A percentile compares a stretch with the other conserved stretches of the same genome.
phyloP scores from a whole-genome alignment of 345 rosid species.

The Eucalyptus erythrocorys region DNA sequence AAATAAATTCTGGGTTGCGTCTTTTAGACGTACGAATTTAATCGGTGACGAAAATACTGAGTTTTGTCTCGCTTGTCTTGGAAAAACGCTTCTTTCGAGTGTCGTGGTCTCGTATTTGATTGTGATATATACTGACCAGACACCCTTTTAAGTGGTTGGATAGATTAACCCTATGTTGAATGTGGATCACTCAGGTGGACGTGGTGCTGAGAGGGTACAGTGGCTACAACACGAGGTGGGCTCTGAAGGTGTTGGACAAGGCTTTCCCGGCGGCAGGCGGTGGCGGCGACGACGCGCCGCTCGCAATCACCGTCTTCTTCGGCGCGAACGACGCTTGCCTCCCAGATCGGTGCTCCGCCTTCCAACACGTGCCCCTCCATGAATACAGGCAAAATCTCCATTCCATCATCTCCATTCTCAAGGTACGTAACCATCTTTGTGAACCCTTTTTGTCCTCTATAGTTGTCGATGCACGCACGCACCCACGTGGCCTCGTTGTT shows the following conservation, averaged over 20 bases:
- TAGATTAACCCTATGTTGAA: not conserved
- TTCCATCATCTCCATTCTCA: constrained; percentile 47
- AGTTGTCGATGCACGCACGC: not conserved
- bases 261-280: constrained; percentile 33
- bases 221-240: constrained; percentile 90
- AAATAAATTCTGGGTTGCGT: not conserved
- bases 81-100: not conserved
- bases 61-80: not conserved
- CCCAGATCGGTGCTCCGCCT: constrained; percentile 62
- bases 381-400: constrained; percentile 66
- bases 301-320: constrained; percentile 60
- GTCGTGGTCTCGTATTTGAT: not conserved
- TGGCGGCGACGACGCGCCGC: constrained; percentile 8
- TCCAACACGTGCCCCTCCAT: constrained; percentile 81
- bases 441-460: not conserved
- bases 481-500: not conserved
- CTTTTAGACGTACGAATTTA: not conserved
- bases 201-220: constrained; percentile 68
- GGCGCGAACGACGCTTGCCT: constrained; percentile 26
- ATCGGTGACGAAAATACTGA: not conserved
- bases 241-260: constrained; percentile 43
- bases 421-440: constrained; percentile 22
- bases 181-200: constrained; percentile 28
- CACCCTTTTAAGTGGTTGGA: not conserved
- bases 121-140: not conserved